Base-by-base conservation (phyloP, 306 rosid species). In the Vigna unguiculata region DNA sequence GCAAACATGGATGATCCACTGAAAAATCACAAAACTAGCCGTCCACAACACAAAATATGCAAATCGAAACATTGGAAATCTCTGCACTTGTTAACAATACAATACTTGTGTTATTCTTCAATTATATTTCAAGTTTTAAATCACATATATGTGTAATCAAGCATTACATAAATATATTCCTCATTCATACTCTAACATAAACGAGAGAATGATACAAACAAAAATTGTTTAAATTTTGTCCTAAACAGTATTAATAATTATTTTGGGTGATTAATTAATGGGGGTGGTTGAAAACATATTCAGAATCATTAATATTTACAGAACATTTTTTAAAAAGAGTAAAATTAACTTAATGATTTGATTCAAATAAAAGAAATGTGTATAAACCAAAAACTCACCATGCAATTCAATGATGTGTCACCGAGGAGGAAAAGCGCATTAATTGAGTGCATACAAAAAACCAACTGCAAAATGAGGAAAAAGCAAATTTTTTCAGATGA, bases 21-120 rank as follows among this genome's bases (percentile, higher is more conserved):
- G 99, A 52, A 80, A 77, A 52, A 90, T 41, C 75, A 95, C 97
- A 60, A 89, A 95, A 41, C 52, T 19, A 16, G 83, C 74, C 0
- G 99, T 95, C 96, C 96, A 92, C 41, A 90, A 51, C 73, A 90
- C 72, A 80, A 92, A 92, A 79, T 95, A 95, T 62, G 96, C 90
- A 47, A 92, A 82, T 64, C 97, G 90, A 75, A 95, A 95, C 79
- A 87, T 21, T 2, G 97, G 99, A 83, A 89, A 92, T 75, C 96
- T 78, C 99, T 95, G 99, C 72, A 80, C 30, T 60, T 34, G 76
- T 73, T 79, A 61, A 66, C 24, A 60, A 68, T 13, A 60, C n/a
- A 60, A 49, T 54, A 21, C 11, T 15, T 80, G 61, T 79, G 7
- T 32, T 34, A 34, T 34, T 34, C 9, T 34, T 34, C 38, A 34